Conservation (phyloP, 257 asterid species). For the Forsythia viridissima region DNA sequence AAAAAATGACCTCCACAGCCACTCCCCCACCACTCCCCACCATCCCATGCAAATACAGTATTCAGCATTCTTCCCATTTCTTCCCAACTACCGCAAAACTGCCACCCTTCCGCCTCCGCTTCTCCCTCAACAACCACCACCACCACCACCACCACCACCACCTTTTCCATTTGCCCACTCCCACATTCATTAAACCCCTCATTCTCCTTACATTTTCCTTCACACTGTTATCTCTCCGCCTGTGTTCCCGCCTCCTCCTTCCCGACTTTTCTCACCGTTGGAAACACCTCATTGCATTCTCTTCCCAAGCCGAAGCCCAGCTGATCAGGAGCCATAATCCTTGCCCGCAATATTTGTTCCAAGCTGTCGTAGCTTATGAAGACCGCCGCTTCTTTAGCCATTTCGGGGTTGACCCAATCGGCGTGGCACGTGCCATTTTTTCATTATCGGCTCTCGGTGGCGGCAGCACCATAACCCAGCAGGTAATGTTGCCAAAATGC, state of each 20-base stretch:
- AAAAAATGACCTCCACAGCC: constrained; percentile 13
- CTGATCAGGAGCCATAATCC: constrained; percentile 11
- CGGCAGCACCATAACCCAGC: constrained; percentile 39
- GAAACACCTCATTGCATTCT: constrained; percentile 28
- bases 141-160: background rate
- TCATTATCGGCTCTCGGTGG: constrained; percentile 39
- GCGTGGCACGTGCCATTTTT: constrained; percentile 34
- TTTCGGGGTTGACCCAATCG: constrained; percentile 32
- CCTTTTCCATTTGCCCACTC: background rate
- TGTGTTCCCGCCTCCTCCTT: constrained; percentile 27
- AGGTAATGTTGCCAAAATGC: constrained; percentile 17
- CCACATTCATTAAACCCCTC: constrained; percentile 13
- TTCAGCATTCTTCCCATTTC: background rate
- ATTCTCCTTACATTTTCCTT: constrained; percentile 32
- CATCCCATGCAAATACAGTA: background rate
- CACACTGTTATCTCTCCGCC: constrained; percentile 30
- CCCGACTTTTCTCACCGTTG: constrained; percentile 38
- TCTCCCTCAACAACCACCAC: constrained; percentile 13
- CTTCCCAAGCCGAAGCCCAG: constrained; percentile 34
- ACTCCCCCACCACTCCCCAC: background rate
- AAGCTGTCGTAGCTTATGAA: constrained; percentile 37
- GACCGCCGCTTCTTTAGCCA: constrained; percentile 39
- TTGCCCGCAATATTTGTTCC: constrained; percentile 28
- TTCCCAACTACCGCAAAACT: background rate
- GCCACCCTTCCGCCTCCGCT: constrained; percentile 13